A percentile compares a stretch with the other conserved stretches of the same genome.
phyloP scores from a whole-genome alignment of 2,329 filamentous ascomycete genomes.

The Aspergillus arachidicola region DNA sequence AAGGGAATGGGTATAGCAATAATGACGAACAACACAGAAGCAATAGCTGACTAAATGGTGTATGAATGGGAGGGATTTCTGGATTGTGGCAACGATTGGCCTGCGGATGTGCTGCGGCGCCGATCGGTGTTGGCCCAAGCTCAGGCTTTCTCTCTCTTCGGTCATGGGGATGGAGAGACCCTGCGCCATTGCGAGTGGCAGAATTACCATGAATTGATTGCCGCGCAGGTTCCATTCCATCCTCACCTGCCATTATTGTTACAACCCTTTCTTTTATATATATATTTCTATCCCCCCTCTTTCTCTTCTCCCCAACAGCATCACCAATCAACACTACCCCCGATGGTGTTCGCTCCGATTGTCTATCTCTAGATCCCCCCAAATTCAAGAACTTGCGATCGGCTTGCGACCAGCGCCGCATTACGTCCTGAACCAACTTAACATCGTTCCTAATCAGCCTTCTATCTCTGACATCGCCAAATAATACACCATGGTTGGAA shows the following conservation, averaged over 20 bases:
- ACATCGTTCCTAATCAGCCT: constrained; percentile 4
- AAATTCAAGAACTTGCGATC: constrained; percentile 1
- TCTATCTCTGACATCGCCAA: background rate
- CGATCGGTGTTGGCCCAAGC: constrained; percentile 31
- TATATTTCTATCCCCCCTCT: background rate
- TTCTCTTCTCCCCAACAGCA: background rate
- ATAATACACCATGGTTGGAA: constrained; percentile 60
- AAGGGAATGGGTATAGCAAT: background rate
- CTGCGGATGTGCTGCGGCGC: constrained; percentile 17
- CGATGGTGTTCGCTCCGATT: background rate
- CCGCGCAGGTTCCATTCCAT: background rate
- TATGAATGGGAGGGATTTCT: constrained; percentile 3
- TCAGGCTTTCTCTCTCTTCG: constrained; percentile 8
- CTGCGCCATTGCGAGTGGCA: background rate
- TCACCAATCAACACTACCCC: background rate
- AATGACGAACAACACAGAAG: constrained; percentile 5
- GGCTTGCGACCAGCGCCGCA: constrained; percentile 6
- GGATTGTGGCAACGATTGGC: constrained; percentile 20
- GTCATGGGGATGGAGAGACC: constrained; percentile 4
- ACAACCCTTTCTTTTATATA: background rate
- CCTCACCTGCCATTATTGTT: background rate
- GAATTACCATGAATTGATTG: constrained; percentile 1
- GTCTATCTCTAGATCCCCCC: background rate
- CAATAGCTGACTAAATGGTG: constrained; percentile 27
- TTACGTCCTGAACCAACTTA: constrained; percentile 4